Evolutionary conservation across 768 basidiomycete species (phyloP).

Genomic region (Rhodotorula kratochvilovae): DNA sequence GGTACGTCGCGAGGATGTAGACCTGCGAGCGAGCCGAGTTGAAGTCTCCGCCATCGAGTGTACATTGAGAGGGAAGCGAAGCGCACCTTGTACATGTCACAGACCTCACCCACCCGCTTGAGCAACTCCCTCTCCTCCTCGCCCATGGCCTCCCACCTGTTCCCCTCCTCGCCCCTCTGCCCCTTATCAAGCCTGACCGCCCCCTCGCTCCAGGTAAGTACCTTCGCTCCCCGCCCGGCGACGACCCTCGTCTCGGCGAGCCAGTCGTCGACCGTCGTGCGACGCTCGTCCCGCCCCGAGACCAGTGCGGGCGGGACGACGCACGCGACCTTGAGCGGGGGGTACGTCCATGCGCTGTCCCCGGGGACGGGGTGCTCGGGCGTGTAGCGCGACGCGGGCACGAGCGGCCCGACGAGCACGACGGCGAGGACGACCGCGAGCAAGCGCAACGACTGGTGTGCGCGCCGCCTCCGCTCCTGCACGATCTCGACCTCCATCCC

Average conservation of each 20-base stretch:
- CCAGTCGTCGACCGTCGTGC: not conserved
- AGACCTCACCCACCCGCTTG: conserved; percentile 49
- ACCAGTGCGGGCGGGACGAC: conserved; percentile 6
- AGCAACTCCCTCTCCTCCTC: conserved; percentile 43
- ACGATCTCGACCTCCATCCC: not conserved
- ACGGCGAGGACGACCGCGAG: not conserved
- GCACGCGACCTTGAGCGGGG: conserved; percentile 30
- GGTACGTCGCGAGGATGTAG: conserved; percentile 23
- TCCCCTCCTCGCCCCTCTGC: not conserved
- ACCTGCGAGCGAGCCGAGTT: not conserved
- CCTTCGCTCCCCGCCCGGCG: conserved; percentile 3
- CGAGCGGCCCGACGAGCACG: not conserved
- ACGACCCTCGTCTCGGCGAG: conserved; percentile 13
- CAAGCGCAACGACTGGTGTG: not conserved
- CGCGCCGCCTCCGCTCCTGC: not conserved
- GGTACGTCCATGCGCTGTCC: conserved; percentile 6
- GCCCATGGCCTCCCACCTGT: conserved; percentile 22
- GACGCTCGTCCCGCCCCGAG: not conserved
- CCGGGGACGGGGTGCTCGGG: not conserved
- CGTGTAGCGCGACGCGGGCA: conserved; percentile 1
- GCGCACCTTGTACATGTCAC: conserved; percentile 46
- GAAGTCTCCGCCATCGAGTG: not conserved
- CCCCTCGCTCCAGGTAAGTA: conserved; percentile 23
- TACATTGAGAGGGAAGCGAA: no score
- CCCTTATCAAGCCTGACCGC: conserved; percentile 9